Conservation (phyloP, 116 monocot genomes). For the Zostera marina region DNA sequence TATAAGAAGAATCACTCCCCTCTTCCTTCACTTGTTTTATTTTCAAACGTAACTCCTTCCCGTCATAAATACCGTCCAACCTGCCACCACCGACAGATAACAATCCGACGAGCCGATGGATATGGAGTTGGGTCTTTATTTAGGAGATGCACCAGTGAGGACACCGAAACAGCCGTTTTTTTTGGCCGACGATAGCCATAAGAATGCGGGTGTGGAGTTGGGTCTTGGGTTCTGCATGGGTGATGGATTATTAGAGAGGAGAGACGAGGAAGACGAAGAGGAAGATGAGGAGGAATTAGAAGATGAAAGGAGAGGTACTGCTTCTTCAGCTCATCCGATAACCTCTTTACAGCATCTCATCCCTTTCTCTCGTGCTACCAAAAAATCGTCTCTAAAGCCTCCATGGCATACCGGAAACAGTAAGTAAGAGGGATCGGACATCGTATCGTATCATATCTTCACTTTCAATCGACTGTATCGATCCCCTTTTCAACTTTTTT, state of each 20-base stretch:
- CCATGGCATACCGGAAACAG: not conserved
- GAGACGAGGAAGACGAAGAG: not conserved
- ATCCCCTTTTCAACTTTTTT: too few species aligned
- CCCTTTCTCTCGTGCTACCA: slow-evolving; percentile 10
- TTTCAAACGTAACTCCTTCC: not conserved
- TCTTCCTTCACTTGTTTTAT: not conserved
- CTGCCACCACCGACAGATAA: not conserved
- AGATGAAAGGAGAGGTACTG: not conserved
- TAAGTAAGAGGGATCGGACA: not conserved
- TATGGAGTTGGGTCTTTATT: slow-evolving; percentile 1
- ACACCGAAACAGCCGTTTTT: slow-evolving; percentile 2
- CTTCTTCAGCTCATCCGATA: slow-evolving; percentile 2
- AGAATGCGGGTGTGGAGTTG: slow-evolving; percentile 3
- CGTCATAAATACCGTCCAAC: not conserved
- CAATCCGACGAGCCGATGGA: not conserved
- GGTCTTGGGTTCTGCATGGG: slow-evolving; percentile 10
- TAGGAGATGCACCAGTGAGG: slow-evolving; percentile 1
- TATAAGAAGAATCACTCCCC: not conserved
- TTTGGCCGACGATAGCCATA: not conserved
- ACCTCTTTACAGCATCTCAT: slow-evolving; percentile 23
- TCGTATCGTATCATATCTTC: not conserved
- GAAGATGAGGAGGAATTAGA: slow-evolving; percentile 4
- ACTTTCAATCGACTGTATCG: not conserved
- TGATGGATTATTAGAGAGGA: not conserved
- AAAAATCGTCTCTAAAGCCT: not conserved